phyloP scores from a whole-genome alignment of 176 grass and related monocot genomes.

The Hsuehochloa calcarea region DNA sequence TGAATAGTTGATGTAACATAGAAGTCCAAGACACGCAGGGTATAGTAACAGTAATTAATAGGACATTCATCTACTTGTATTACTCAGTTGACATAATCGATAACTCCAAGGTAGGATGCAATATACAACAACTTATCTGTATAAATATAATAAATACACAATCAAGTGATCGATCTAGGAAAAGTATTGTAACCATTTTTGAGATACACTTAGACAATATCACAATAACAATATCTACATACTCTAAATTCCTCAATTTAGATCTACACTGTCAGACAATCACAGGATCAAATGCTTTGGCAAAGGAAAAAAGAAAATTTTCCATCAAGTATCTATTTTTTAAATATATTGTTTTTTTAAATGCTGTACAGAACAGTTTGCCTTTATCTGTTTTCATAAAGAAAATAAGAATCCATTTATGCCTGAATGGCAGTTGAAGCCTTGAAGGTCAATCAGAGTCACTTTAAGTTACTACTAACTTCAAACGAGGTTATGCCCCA shows the following conservation, averaged over 20 bases:
- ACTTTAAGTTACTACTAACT: neutral
- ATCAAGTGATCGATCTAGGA: neutral
- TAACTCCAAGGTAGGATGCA: neutral
- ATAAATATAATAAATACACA: neutral
- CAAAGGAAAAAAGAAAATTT: neutral
- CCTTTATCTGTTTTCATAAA: neutral
- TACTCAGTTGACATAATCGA: neutral
- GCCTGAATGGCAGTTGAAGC: neutral
- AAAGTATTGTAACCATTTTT: neutral
- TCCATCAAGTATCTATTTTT: neutral
- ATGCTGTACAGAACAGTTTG: neutral
- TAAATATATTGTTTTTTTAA: neutral
- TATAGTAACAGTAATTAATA: neutral
- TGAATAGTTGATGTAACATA: conserved; percentile 9
- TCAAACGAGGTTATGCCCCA: neutral
- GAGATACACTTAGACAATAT: neutral
- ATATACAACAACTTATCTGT: neutral
- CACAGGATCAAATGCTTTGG: neutral
- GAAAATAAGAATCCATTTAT: neutral
- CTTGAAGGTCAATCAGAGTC: neutral
- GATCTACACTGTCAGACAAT: neutral
- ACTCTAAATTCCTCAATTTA: neutral
- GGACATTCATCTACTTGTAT: neutral
- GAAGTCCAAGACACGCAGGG: neutral
- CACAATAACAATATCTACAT: neutral